phyloP scores from a whole-genome alignment of 768 basidiomycete species.

The Guyanaporus albipodus region DNA sequence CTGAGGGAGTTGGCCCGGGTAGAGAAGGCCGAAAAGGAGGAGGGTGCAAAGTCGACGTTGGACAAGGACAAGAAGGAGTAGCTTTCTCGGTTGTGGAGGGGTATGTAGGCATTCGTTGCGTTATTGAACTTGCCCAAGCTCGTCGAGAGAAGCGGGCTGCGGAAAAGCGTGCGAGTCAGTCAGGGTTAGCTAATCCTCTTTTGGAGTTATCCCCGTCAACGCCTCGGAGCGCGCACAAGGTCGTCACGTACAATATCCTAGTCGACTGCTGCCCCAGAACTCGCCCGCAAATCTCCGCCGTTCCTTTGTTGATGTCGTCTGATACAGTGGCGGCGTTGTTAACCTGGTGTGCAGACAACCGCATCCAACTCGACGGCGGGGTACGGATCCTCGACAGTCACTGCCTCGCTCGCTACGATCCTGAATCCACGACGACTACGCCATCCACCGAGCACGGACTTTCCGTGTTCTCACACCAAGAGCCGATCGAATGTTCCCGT shows the following conservation, averaged over 20 bases:
- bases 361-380: constrained; percentile 44
- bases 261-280: not conserved
- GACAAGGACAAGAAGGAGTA: constrained; percentile 33
- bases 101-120: not conserved
- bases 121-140: constrained; percentile 1
- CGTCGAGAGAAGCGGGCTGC: not conserved
- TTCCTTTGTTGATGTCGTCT: constrained; percentile 17
- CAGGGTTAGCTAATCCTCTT: constrained; percentile 15
- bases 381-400: constrained; percentile 33
- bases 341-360: constrained; percentile 47
- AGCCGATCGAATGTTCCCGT: constrained; percentile 17
- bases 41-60: constrained; percentile 8
- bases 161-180: constrained; percentile 1
- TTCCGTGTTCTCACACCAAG: constrained; percentile 23
- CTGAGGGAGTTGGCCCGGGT: constrained; percentile 37
- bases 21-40: constrained; percentile 36
- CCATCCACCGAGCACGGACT: constrained; percentile 16
- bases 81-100: constrained; percentile 6
- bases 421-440: constrained; percentile 1
- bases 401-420: not conserved
- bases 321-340: constrained; percentile 28
- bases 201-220: constrained; percentile 19
- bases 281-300: not conserved
- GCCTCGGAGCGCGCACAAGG: constrained; percentile 24
- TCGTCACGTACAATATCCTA: too few relatives aligned